Conservation (phyloP, 1,284 basidiomycete genomes). For the Fistulinella cinereoalba region DNA sequence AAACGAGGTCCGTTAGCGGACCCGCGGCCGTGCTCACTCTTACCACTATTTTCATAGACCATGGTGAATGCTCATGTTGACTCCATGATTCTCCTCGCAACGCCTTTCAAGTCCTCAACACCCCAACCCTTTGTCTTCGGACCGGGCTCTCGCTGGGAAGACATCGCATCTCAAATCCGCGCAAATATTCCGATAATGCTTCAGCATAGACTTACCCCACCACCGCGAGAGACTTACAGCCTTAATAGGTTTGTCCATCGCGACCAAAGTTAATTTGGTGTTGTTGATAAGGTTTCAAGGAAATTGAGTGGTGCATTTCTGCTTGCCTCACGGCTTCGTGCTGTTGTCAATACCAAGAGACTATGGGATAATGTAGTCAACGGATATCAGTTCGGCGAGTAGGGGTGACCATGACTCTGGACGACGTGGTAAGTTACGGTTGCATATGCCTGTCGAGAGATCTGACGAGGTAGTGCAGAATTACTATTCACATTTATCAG, state of each 20-base stretch:
- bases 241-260: slow-evolving; percentile 66
- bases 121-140: slow-evolving; percentile 73
- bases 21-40: background rate
- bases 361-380: slow-evolving; percentile 72
- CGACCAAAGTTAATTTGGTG: background rate
- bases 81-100: slow-evolving; percentile 81
- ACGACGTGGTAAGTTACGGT: slow-evolving; percentile 9
- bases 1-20: slow-evolving; percentile 53
- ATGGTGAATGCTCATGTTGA: slow-evolving; percentile 90
- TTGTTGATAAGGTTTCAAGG: slow-evolving; percentile 32
- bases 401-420: background rate
- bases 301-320: slow-evolving; percentile 95
- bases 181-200: slow-evolving; percentile 91
- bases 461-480: background rate
- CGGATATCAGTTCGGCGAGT: slow-evolving; percentile 19
- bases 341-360: slow-evolving; percentile 64
- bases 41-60: slow-evolving; percentile 41
- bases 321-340: slow-evolving; percentile 80
- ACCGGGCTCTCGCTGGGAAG: slow-evolving; percentile 57
- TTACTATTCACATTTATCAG: background rate
- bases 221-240: slow-evolving; percentile 92
- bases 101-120: slow-evolving; percentile 69
- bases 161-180: slow-evolving; percentile 73
- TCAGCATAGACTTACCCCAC: slow-evolving; percentile 84
- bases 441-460: background rate